A percentile compares a stretch with the other conserved stretches of the same genome.
These are phyloP conservation scores for Colletotrichum sp. DNA, from an alignment of 2,329 filamentous ascomycete species.

Conservation along the genomic window DNA sequence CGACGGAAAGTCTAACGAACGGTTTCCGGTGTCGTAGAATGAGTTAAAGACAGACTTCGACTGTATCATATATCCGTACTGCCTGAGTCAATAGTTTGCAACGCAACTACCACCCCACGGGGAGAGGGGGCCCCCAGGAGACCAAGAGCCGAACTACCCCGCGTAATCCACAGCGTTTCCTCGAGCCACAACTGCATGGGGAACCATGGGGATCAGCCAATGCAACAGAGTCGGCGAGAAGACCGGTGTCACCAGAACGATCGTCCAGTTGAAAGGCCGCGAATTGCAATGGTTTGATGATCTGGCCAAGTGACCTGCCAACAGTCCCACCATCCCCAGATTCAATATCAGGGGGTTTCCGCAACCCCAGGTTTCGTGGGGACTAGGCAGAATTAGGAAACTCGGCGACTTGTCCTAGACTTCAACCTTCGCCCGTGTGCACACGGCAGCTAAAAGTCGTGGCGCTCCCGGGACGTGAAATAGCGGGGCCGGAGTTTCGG, in stretches of 20 bases:
- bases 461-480: not conserved
- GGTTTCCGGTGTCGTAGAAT: not conserved
- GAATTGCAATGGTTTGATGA: not conserved
- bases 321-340: not conserved
- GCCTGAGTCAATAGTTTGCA: not conserved
- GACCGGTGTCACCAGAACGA: not conserved
- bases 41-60: not conserved
- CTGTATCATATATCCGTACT: constrained; percentile 6
- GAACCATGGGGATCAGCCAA: not conserved
- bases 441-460: not conserved
- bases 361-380: not conserved
- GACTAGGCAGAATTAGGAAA: constrained; percentile 3
- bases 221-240: constrained; percentile 1
- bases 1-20: not conserved
- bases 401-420: constrained; percentile 2
- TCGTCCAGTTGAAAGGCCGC: not conserved
- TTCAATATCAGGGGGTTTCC: not conserved
- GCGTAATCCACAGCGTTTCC: constrained; percentile 9
- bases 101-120: not conserved
- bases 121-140: not conserved
- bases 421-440: not conserved
- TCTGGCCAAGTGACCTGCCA: not conserved
- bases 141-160: constrained; percentile 15
- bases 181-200: not conserved
- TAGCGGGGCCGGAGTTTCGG: constrained; percentile 5